Base-by-base conservation (phyloP, 148 eudicot genomes). In the Camellia granthamiana region DNA sequence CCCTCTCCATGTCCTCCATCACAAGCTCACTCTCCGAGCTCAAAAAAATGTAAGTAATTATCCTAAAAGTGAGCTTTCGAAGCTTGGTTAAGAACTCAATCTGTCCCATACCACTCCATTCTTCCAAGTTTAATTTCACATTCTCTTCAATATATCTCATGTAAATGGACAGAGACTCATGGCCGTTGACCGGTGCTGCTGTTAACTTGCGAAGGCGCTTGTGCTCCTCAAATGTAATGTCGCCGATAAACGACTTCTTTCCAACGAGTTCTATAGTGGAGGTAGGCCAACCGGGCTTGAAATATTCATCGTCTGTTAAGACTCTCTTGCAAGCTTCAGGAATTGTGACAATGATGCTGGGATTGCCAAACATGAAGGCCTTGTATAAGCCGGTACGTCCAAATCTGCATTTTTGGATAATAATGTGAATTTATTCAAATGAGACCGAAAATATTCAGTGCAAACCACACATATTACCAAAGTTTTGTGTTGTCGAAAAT, bases 211-310 rank as follows among this genome's bases (percentile, higher is more conserved):
- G 84, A 9, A 95, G 84, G 61, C 96, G 88, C 64, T 87, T 91
- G 78, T 95, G 98, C 38, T 93, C 97, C 47, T 95, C 97, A 0
- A 81, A 86, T 3, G 89, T 51, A 74, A 95, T 88, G 16, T 88
- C 85, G 15, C 89, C 84, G 4, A 88, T 77, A 63, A 95, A 93
- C 1, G 97, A 93, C 70, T 93, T 90, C 72, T 76, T 85, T 0
- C 98, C 98, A 3, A 93, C 88, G 51, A 95, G 88, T 74, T 87
- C 82, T 30, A 64, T 11, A 0, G 97, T 90, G 10, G 98, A 84
- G 19, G 63, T 8, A 0, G 97, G 98, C 98, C 98, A 95, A 1
- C 98, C 98, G 10, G 93, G 96, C 80, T 81, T 87, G 90, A 95
- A 95, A 59, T 84, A 15, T 0, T 90, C 97, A 49, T 95, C 98